Conservation (phyloP, 2,329 filamentous ascomycete genomes). For the Uncinocarpus reesii region DNA sequence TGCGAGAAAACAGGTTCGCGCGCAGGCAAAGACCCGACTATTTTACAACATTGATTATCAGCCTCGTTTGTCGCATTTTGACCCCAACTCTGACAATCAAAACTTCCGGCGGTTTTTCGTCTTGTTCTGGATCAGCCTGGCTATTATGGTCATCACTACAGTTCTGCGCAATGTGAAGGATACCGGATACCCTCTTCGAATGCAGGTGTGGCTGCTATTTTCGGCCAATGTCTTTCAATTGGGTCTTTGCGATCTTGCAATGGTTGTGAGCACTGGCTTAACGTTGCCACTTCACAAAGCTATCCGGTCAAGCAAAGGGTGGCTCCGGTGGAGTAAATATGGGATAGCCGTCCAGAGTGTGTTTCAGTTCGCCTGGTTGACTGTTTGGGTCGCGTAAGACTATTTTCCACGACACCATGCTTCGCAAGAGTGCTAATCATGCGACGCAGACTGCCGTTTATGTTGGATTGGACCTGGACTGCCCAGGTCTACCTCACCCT, state of each 20-base stretch:
- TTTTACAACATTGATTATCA: slow-evolving; percentile 92
- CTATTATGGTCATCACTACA: slow-evolving; percentile 94
- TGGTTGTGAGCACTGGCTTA: slow-evolving; percentile 66
- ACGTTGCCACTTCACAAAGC: slow-evolving; percentile 63
- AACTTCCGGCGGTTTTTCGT: slow-evolving; percentile 98
- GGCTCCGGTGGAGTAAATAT: slow-evolving; percentile 60
- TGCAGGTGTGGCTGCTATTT: slow-evolving; percentile 80
- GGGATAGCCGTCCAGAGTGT: slow-evolving; percentile 77
- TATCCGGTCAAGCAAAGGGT: slow-evolving; percentile 47
- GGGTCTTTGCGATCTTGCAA: slow-evolving; percentile 68
- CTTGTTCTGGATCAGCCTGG: slow-evolving; percentile 92
- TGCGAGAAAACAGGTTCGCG: slow-evolving; percentile 71
- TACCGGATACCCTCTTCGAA: slow-evolving; percentile 73
- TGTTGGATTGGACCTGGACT: slow-evolving; percentile 89
- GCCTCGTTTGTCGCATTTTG: slow-evolving; percentile 87
- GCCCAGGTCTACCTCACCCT: slow-evolving; percentile 89
- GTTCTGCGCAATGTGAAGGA: slow-evolving; percentile 89
- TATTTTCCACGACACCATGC: slow-evolving; percentile 19
- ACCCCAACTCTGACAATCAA: slow-evolving; percentile 78
- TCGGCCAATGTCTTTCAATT: slow-evolving; percentile 83
- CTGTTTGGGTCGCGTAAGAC: slow-evolving; percentile 55
- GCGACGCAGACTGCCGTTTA: slow-evolving; percentile 40
- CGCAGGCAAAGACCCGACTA: slow-evolving; percentile 67
- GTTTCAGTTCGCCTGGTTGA: slow-evolving; percentile 69
- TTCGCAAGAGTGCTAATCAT: not conserved